Evolutionary conservation across 2,329 filamentous ascomycete species (phyloP), one percentile per base, ranked within the genome.

Genomic region (Colletotrichum nymphaeae): DNA sequence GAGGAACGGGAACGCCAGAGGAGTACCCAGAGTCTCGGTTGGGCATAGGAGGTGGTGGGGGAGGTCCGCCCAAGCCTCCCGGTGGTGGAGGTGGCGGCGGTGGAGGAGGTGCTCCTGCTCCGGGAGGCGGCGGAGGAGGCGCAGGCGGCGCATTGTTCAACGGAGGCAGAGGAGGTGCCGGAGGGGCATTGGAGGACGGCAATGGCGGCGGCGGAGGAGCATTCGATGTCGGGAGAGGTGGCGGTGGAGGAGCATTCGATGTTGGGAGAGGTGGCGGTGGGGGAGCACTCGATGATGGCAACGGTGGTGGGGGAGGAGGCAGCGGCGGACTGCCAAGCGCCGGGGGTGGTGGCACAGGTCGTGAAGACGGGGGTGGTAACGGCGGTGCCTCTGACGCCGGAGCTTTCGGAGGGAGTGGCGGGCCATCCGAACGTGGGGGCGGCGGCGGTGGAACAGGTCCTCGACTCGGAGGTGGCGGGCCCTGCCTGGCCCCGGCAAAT

Each of bases 381-480:
- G 87, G 86, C 63, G 88, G 86, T 49, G 87, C 84, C 68, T 77
- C 82, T 19, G 81, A 81, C 11, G 81, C 79, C 53, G 87, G 85
- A 1, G 84, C 84, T 77, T 88, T 88, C 28, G 87, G 86, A 59
- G 87, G 87, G 24, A 87, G 79, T 42, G 86, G 83, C 19, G 86
- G 87, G 71, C 79, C 71, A 37, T 69, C 74, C 42, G 75, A 76
- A 49, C 80, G 81, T 42, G 86, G 87, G 19, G 92, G 90, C 3
- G 91, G 93, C 11, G 93, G 93, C 37, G 94, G 94, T 74, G 94
- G 94, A 22, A 92, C 90, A 49, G 92, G 86, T 35, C 90, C 91
- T 76, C 94, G 91, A 80, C 88, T 91, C 49, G 94, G 93, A 28
- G 94, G 92, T 63, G 93, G 92, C n/a, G 94, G 94, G 52, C 94